Evolutionary conservation across 2,329 filamentous ascomycete species (phyloP).

Genomic region (Mycocentrospora acerina): DNA sequence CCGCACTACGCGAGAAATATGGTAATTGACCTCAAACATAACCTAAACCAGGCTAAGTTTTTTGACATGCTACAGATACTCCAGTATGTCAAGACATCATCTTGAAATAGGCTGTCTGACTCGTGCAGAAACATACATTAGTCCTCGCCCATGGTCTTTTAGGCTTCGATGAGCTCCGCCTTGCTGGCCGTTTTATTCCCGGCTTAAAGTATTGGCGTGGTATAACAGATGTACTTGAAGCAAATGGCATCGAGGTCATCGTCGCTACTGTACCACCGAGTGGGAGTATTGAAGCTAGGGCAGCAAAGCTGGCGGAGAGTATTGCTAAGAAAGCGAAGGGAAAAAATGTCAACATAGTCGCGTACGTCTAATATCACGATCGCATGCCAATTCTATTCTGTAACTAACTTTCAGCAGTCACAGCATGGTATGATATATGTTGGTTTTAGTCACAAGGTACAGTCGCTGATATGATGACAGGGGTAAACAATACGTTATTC

Average conservation of each 20-base stretch:
- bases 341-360: conserved; percentile 65
- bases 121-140: conserved; percentile 54
- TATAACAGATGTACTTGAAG: conserved; percentile 59
- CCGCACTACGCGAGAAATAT: conserved; percentile 59
- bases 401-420: conserved; percentile 49
- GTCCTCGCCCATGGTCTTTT: conserved; percentile 66
- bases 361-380: conserved; percentile 46
- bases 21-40: conserved; percentile 37
- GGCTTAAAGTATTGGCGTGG: conserved; percentile 66
- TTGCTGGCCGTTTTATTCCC: conserved; percentile 56
- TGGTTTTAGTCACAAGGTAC: neutral
- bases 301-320: conserved; percentile 53
- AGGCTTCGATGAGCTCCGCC: conserved; percentile 63
- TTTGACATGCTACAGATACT: conserved; percentile 30
- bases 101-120: conserved; percentile 33
- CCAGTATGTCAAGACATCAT: conserved; percentile 24
- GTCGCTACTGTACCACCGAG: conserved; percentile 61
- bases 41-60: neutral
- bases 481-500: conserved; percentile 31
- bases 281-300: conserved; percentile 60
- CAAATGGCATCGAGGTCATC: conserved; percentile 62
- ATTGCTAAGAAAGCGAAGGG: conserved; percentile 57
- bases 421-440: conserved; percentile 47
- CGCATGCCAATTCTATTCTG: neutral
- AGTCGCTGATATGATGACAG: conserved; percentile 29